A percentile compares a stretch with the other conserved stretches of the same genome.
Evolutionary conservation across 2,329 filamentous ascomycete species (phyloP).

Genomic region (Emericellopsis atlantica): DNA sequence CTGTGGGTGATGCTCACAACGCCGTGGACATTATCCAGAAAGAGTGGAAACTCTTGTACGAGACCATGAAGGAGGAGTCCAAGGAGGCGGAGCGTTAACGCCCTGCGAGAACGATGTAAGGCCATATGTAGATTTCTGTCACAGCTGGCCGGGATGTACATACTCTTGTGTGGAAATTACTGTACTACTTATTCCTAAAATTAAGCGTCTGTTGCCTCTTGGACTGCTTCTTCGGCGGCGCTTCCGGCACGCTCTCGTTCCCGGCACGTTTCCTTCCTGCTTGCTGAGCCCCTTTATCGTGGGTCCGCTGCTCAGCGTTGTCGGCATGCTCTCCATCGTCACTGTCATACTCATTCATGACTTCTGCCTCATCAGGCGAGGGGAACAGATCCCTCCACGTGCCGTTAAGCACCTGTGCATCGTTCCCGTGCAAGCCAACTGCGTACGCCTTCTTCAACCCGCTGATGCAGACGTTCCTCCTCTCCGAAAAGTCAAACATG

Average conservation of each 20-base stretch:
- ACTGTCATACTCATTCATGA: constrained; percentile 22
- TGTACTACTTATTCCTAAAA: not conserved
- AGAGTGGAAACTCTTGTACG: too few relatives aligned
- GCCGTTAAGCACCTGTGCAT: constrained; percentile 48
- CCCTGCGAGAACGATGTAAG: too few relatives aligned
- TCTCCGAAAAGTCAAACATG: constrained; percentile 62
- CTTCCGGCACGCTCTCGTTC: constrained; percentile 1
- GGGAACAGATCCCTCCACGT: constrained; percentile 36
- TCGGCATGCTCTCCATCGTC: constrained; percentile 20
- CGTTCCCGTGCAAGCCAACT: constrained; percentile 51
- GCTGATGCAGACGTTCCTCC: constrained; percentile 48
- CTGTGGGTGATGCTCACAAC: too few relatives aligned
- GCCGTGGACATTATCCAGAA: too few relatives aligned
- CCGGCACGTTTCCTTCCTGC: constrained; percentile 1
- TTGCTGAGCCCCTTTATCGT: constrained; percentile 2
- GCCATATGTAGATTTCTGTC: not conserved
- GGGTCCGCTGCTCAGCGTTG: constrained; percentile 8
- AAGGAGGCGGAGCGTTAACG: too few relatives aligned
- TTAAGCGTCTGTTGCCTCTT: not conserved
- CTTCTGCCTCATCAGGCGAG: constrained; percentile 19
- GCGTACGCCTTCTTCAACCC: constrained; percentile 61
- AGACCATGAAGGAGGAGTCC: too few relatives aligned
- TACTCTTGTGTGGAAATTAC: not conserved
- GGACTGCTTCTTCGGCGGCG: constrained; percentile 1
- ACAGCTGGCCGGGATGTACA: too few relatives aligned